Percentiles rank a stretch among this genome's conserved stretches.
Conservation (phyloP, 768 basidiomycete species). For the Kwoniella europaea region DNA sequence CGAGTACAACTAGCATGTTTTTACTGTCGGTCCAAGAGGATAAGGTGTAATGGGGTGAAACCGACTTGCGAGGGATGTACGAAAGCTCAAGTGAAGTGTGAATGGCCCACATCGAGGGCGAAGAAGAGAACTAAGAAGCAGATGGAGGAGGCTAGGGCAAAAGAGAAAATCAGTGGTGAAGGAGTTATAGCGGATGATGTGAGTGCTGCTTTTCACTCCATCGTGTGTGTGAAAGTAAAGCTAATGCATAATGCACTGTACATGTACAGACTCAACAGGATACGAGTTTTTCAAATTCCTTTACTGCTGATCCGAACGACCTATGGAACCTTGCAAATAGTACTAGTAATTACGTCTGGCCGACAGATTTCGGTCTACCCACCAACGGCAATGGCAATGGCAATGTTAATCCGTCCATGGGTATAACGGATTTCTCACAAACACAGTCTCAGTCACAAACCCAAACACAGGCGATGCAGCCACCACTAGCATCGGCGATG, state of each 20-base stretch:
- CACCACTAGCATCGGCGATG: not conserved
- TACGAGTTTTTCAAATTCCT: not conserved
- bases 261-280: too few species aligned
- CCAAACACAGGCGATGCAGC: too few species aligned
- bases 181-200: slow-evolving; percentile 11
- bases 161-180: slow-evolving; percentile 17
- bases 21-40: slow-evolving; percentile 43
- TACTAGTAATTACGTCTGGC: slow-evolving; percentile 39
- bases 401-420: not conserved
- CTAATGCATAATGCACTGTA: too few species aligned
- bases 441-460: too few species aligned
- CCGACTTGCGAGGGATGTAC: slow-evolving; percentile 43
- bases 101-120: slow-evolving; percentile 50
- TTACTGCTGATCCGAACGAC: slow-evolving; percentile 6
- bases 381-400: not conserved
- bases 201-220: not conserved
- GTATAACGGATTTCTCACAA: not conserved
- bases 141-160: slow-evolving; percentile 52
- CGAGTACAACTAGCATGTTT: slow-evolving; percentile 48
- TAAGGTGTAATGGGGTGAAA: slow-evolving; percentile 43
- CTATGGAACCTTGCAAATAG: slow-evolving; percentile 24
- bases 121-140: slow-evolving; percentile 54
- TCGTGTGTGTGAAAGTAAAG: too few species aligned
- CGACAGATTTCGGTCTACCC: slow-evolving; percentile 37
- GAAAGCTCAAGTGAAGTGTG: slow-evolving; percentile 46